These are phyloP conservation scores for Zygoascus sp. DNA, from an alignment of 1,139 yeast species.

Conservation along the genomic window DNA sequence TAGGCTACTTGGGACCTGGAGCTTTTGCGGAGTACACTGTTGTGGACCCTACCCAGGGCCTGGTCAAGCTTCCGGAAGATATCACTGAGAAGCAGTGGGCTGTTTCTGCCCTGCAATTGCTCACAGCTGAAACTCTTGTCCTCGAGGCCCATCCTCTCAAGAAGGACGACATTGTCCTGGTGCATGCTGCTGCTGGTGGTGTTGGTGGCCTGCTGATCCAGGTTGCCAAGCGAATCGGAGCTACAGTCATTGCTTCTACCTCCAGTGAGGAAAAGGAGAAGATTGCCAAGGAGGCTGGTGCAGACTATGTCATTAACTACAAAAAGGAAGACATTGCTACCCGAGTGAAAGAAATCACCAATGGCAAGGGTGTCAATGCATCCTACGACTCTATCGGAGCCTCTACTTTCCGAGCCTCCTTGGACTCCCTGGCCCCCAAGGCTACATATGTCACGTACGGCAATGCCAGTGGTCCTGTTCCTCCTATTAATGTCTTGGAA, in stretches of 20 bases:
- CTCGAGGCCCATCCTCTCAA: slow-evolving; percentile 62
- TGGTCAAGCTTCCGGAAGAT: slow-evolving; percentile 48
- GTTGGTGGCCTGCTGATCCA: slow-evolving; percentile 72
- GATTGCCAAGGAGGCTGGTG: slow-evolving; percentile 63
- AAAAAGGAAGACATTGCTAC: slow-evolving; percentile 52
- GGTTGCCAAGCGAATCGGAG: slow-evolving; percentile 58
- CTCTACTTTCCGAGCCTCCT: slow-evolving; percentile 63
- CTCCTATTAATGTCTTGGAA: slow-evolving; percentile 51
- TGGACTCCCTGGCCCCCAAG: slow-evolving; percentile 58
- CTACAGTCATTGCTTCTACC: slow-evolving; percentile 78
- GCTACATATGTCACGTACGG: slow-evolving; percentile 79
- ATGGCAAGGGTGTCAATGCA: slow-evolving; percentile 67
- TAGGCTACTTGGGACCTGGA: slow-evolving; percentile 49
- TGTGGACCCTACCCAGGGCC: slow-evolving; percentile 23
- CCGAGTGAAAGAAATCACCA: slow-evolving; percentile 61
- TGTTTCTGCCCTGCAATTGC: slow-evolving; percentile 61
- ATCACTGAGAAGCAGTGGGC: slow-evolving; percentile 52
- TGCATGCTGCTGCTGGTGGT: slow-evolving; percentile 96
- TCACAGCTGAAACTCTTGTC: slow-evolving; percentile 71
- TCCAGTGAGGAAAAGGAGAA: slow-evolving; percentile 55
- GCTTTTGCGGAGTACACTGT: slow-evolving; percentile 74
- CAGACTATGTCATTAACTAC: slow-evolving; percentile 64
- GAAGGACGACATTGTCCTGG: slow-evolving; percentile 62
- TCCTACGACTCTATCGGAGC: slow-evolving; percentile 81
- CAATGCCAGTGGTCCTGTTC: slow-evolving; percentile 80